Percentiles rank a stretch among this genome's conserved stretches.
phyloP scores from a whole-genome alignment of 116 monocot genomes.

The Posidonia oceanica region DNA sequence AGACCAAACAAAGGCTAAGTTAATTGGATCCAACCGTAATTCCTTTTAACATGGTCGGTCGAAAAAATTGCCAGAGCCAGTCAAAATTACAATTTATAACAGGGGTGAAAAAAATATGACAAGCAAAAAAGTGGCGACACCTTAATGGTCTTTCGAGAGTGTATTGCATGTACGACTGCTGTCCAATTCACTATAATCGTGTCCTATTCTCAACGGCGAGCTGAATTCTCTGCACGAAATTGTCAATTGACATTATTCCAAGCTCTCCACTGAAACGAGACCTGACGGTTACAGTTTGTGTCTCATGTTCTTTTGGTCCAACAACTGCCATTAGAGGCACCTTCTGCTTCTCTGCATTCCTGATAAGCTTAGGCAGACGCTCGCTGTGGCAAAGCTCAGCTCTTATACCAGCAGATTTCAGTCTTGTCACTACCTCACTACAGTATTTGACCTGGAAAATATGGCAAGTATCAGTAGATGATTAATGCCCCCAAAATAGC shows the following conservation, averaged over 20 bases:
- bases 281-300: slow-evolving; percentile 64
- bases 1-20: no score
- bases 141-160: no score
- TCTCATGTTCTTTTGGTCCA: slow-evolving; percentile 76
- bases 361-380: slow-evolving; percentile 81
- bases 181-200: slow-evolving; percentile 14
- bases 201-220: slow-evolving; percentile 44
- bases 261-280: slow-evolving; percentile 76
- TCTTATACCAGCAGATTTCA: slow-evolving; percentile 55
- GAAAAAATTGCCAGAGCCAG: no score
- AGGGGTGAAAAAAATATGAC: no score
- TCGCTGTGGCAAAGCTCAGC: slow-evolving; percentile 83
- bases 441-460: slow-evolving; percentile 49
- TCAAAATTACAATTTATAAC: no score
- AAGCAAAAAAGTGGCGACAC: no score
- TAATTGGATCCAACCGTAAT: no score
- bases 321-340: slow-evolving; percentile 84
- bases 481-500: no score
- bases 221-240: slow-evolving; percentile 45
- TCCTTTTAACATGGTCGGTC: no score
- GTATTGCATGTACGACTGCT: no score
- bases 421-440: slow-evolving; percentile 36
- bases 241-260: slow-evolving; percentile 55
- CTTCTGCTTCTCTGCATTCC: slow-evolving; percentile 96
- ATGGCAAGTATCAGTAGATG: no score